phyloP scores from a whole-genome alignment of 176 grass and related monocot species.

The Rhynchospora tenuis region DNA sequence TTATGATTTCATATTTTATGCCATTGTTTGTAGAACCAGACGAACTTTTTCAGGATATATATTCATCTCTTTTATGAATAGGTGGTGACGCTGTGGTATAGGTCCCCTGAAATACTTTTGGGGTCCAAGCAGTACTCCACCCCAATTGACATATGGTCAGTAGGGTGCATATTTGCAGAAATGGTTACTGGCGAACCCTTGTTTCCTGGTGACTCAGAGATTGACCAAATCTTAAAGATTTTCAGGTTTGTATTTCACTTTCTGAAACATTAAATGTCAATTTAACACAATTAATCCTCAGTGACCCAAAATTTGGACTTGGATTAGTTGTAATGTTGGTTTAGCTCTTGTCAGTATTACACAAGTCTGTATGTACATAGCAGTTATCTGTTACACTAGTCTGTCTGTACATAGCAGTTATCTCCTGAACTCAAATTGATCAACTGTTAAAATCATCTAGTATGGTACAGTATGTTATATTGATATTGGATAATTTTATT shows the following conservation, averaged over 20 bases:
- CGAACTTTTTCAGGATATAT: slow-evolving; percentile 8
- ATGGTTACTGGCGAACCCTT: slow-evolving; percentile 77
- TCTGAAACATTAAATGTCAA: background rate
- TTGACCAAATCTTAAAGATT: slow-evolving; percentile 93
- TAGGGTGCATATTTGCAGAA: slow-evolving; percentile 97
- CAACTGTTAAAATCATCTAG: background rate
- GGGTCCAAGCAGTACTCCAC: slow-evolving; percentile 86
- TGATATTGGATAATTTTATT: slow-evolving; percentile 2
- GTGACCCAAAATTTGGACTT: background rate
- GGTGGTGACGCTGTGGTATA: slow-evolving; percentile 97
- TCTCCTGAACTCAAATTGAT: background rate
- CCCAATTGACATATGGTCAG: slow-evolving; percentile 88
- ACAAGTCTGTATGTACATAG: background rate
- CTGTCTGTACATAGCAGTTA: background rate
- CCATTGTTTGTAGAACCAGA: background rate
- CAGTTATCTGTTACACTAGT: background rate
- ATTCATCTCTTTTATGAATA: slow-evolving; percentile 21
- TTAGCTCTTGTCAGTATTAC: background rate
- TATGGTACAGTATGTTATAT: background rate
- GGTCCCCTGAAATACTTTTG: slow-evolving; percentile 91
- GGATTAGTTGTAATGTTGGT: background rate
- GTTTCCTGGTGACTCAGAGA: slow-evolving; percentile 92
- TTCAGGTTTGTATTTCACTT: slow-evolving; percentile 54
- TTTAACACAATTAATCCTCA: slow-evolving; percentile 13
- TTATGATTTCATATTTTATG: background rate